These are phyloP conservation scores for Metschnikowia vanudenii DNA, from an alignment of 805 yeast species.

Conservation along the genomic window DNA sequence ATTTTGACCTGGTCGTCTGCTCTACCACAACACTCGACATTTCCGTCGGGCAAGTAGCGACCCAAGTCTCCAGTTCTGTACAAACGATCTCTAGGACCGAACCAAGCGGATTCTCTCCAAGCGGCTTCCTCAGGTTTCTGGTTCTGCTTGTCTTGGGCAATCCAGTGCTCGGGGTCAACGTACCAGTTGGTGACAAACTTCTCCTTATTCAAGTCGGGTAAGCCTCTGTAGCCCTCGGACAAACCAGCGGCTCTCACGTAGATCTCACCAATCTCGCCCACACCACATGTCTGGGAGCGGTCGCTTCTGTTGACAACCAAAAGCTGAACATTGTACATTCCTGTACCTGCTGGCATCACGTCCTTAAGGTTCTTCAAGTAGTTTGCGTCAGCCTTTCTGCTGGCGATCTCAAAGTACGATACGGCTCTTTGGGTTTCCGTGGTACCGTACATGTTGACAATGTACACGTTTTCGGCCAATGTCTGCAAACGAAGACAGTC, in stretches of 20 bases:
- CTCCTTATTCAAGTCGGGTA: slow-evolving; percentile 83
- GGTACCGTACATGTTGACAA: slow-evolving; percentile 98
- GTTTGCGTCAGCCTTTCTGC: slow-evolving; percentile 63
- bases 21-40: slow-evolving; percentile 97
- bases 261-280: slow-evolving; percentile 98
- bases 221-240: slow-evolving; percentile 92
- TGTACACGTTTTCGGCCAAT: slow-evolving; percentile 82
- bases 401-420: slow-evolving; percentile 84
- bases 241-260: slow-evolving; percentile 98
- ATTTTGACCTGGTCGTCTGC: slow-evolving; percentile 99
- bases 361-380: slow-evolving; percentile 86
- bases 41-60: slow-evolving; percentile 93
- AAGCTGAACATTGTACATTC: slow-evolving; percentile 93
- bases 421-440: slow-evolving; percentile 99
- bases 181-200: slow-evolving; percentile 94
- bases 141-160: slow-evolving; percentile 47
- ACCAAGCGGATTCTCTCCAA: slow-evolving; percentile 77
- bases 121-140: slow-evolving; percentile 42
- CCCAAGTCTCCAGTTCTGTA: slow-evolving; percentile 98
- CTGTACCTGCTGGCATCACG: slow-evolving; percentile 97
- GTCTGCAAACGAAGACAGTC: slow-evolving; percentile 93
- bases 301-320: slow-evolving; percentile 91
- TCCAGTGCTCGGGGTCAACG: slow-evolving; percentile 65
- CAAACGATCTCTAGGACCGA: slow-evolving; percentile 92
- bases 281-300: slow-evolving; percentile 88